phyloP scores from a whole-genome alignment of 2,329 filamentous ascomycete genomes.

The Immersiporthe knoxdaviesiana region DNA sequence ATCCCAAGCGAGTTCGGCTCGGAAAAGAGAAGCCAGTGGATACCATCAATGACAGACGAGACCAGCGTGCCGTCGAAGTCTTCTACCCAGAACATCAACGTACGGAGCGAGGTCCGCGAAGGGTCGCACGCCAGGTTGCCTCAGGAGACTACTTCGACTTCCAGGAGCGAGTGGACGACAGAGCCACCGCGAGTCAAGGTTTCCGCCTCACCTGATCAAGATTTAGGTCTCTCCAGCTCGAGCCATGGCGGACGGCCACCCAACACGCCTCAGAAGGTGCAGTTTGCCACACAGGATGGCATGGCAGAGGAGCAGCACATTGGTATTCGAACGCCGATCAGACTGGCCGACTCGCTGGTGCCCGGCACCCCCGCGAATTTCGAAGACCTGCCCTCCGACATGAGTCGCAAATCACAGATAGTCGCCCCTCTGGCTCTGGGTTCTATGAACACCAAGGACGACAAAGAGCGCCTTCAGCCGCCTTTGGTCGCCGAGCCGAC shows the following conservation, averaged over 20 bases:
- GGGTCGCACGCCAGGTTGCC: neutral
- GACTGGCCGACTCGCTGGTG: neutral
- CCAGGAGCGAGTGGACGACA: neutral
- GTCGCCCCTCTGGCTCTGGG: neutral
- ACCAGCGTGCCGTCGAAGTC: neutral
- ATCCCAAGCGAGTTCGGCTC: conserved; percentile 4
- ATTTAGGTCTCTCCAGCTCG: neutral
- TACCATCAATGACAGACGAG: neutral
- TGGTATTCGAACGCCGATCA: neutral
- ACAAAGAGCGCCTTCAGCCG: neutral
- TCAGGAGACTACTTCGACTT: neutral
- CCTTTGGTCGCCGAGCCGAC: neutral
- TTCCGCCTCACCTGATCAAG: neutral
- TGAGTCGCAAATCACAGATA: conserved; percentile 11
- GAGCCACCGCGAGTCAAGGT: neutral
- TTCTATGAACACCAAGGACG: neutral
- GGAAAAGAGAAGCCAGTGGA: neutral
- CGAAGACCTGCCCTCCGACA: neutral
- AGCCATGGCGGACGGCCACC: neutral
- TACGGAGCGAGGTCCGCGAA: neutral
- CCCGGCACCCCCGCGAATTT: neutral
- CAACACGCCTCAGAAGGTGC: neutral
- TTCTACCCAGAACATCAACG: too few species aligned
- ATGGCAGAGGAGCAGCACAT: neutral
- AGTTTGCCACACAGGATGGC: neutral